A percentile compares a stretch with the other conserved stretches of the same genome.
Evolutionary conservation across 306 rosid genomes (phyloP).

Genomic region (Ammopiptanthus mongolicus): DNA sequence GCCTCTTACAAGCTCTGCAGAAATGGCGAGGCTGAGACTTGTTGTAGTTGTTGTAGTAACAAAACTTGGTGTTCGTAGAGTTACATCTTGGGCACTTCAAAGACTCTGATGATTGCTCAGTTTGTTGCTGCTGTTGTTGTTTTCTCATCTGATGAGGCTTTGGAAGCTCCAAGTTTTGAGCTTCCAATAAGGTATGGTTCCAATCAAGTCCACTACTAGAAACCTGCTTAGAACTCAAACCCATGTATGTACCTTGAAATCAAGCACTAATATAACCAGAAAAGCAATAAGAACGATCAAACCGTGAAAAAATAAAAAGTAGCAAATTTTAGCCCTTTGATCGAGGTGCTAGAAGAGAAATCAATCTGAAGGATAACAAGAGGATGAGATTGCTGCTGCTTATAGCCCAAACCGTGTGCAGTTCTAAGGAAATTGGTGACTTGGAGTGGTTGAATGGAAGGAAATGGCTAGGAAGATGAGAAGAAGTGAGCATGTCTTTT

Average conservation of each 20-base stretch:
- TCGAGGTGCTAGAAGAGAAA: slow-evolving; percentile 41
- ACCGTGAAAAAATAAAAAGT: neutral
- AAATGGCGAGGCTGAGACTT: slow-evolving; percentile 90
- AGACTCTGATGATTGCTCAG: slow-evolving; percentile 49
- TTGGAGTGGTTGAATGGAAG: slow-evolving; percentile 25
- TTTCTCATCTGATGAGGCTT: slow-evolving; percentile 42
- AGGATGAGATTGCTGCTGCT: slow-evolving; percentile 28
- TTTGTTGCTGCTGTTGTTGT: slow-evolving; percentile 22
- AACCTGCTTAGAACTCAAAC: slow-evolving; percentile 88
- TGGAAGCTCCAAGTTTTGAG: slow-evolving; percentile 53
- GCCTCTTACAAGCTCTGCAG: slow-evolving; percentile 93
- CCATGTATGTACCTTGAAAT: slow-evolving; percentile 42
- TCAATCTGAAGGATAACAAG: slow-evolving; percentile 35
- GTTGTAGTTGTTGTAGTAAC: slow-evolving; percentile 97
- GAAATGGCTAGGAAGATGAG: slow-evolving; percentile 48
- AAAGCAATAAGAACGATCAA: neutral
- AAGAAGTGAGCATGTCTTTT: slow-evolving; percentile 60
- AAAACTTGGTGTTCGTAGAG: slow-evolving; percentile 82
- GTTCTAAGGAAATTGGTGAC: neutral
- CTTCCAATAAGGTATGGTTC: slow-evolving; percentile 53
- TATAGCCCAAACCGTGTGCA: neutral
- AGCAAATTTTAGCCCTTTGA: slow-evolving; percentile 33
- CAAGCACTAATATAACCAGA: neutral
- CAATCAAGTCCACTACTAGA: slow-evolving; percentile 61
- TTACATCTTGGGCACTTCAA: slow-evolving; percentile 91